Percentiles rank a stretch among this genome's conserved stretches.
phyloP scores from a whole-genome alignment of 2,329 filamentous ascomycete species.

The Talaromyces islandicus region DNA sequence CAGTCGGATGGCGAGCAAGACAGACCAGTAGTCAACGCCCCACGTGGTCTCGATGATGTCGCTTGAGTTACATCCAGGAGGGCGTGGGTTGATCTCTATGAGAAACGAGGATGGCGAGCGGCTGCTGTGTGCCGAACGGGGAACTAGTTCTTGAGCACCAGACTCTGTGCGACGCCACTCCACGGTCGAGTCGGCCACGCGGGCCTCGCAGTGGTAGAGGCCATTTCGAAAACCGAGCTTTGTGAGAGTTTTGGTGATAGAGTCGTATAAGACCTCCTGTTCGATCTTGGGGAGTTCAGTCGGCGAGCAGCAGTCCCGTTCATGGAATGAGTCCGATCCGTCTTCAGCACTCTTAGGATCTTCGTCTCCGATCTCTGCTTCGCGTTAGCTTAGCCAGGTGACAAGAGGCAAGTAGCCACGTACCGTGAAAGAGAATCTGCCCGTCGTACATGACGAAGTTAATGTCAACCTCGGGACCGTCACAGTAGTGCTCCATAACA shows the following conservation, averaged over 20 bases:
- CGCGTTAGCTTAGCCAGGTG: not conserved
- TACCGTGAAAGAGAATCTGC: slow-evolving; percentile 36
- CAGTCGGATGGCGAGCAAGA: not conserved
- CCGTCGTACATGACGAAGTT: slow-evolving; percentile 37
- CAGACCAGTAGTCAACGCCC: not conserved
- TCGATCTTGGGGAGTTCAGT: slow-evolving; percentile 18
- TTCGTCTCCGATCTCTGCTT: not conserved
- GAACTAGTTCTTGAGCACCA: slow-evolving; percentile 13
- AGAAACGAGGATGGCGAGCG: slow-evolving; percentile 12
- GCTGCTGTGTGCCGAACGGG: not conserved
- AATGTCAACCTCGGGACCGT: slow-evolving; percentile 39
- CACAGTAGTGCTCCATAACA: slow-evolving; percentile 35
- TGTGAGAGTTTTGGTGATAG: slow-evolving; percentile 16
- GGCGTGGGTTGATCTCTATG: slow-evolving; percentile 23
- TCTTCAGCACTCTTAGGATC: not conserved
- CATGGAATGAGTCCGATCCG: not conserved
- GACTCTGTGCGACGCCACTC: slow-evolving; percentile 10
- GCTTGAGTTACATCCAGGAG: slow-evolving; percentile 13
- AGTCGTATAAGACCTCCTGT: slow-evolving; percentile 9
- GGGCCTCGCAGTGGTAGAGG: slow-evolving; percentile 24
- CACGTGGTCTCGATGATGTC: not conserved
- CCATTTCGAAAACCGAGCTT: slow-evolving; percentile 19
- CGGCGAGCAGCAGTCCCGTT: slow-evolving; percentile 10
- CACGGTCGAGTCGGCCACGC: slow-evolving; percentile 18
- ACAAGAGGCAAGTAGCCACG: slow-evolving; percentile 33